Evolutionary conservation across 1,284 basidiomycete species (phyloP), one percentile per base, ranked within the genome.

Genomic region (Agroathelia rolfsii): DNA sequence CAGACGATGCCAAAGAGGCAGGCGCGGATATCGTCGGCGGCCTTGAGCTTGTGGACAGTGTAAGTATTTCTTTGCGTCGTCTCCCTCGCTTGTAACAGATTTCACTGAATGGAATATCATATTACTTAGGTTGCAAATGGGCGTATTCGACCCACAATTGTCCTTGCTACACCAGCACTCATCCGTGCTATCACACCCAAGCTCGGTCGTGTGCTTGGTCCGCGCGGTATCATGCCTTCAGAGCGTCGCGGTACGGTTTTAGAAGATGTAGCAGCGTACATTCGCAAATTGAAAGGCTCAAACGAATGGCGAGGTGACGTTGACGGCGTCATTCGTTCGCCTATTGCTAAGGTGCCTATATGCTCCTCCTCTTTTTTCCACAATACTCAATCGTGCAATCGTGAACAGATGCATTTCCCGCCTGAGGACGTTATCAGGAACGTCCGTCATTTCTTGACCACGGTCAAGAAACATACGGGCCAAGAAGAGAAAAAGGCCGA

Each of bases 301-400:
- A 76, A 82, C 36, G 90, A 96, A 53, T 98, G 93, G 92, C 85
- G 79, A 55, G 86, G 88, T 8, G 90, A 97, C 60, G 82, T 84
- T 51, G 59, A 70, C 19, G 93, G 93, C 10, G 80, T 81, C 16
- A 88, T 96, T 36, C 74, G 86, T 30, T 72, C 81, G 39, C 72
- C 86, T 15, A 76, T 89, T 48, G 82, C 70, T 12, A 74, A 71
- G 54, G 84, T 76, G 41, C 43, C 56, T 50, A 39, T 19, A 39
- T 46, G 28, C 37, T 32, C 39, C 15, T 27, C 15, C 3, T 13
- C 16, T 21, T 15, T 19, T 27, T 21, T 13, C 18, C 34, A 29
- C 13, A 14, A 35, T 6, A 26, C 20, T 34, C 13, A 34, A 28
- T 19, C 17, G 22, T 18, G n/a, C n/a, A n/a, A n/a, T n/a, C n/a